phyloP scores from a whole-genome alignment of 768 basidiomycete species.

The Scleroderma bovista region DNA sequence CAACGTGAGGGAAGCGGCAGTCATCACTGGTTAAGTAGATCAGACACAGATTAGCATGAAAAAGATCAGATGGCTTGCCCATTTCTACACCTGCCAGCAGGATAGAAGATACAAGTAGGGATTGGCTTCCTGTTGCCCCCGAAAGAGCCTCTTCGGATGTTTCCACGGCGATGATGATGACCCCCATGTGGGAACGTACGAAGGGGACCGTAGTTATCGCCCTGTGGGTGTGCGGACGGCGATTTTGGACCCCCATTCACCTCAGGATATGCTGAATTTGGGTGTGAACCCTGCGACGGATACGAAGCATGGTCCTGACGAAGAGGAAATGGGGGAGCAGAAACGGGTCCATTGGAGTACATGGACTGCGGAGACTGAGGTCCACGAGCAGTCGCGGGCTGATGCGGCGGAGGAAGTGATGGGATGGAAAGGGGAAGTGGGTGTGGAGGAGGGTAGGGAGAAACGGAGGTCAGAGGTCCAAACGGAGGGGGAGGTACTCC shows the following conservation, averaged over 20 bases:
- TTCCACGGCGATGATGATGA: slow-evolving; percentile 52
- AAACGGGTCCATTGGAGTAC: slow-evolving; percentile 40
- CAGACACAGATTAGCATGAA: background rate
- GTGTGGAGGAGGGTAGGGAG: slow-evolving; percentile 51
- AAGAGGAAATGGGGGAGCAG: slow-evolving; percentile 43
- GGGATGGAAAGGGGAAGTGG: slow-evolving; percentile 58
- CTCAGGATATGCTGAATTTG: slow-evolving; percentile 33
- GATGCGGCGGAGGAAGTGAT: slow-evolving; percentile 51
- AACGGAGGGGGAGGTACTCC: slow-evolving; percentile 52
- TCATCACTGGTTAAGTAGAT: slow-evolving; percentile 49
- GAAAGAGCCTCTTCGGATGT: slow-evolving; percentile 55
- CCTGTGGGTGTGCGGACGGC: slow-evolving; percentile 37
- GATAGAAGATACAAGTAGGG: slow-evolving; percentile 75
- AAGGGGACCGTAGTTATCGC: slow-evolving; percentile 40
- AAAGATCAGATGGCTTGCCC: slow-evolving; percentile 47
- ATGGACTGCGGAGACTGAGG: slow-evolving; percentile 55
- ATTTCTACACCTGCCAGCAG: slow-evolving; percentile 83
- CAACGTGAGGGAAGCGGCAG: slow-evolving; percentile 81
- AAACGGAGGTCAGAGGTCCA: slow-evolving; percentile 54
- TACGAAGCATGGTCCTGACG: slow-evolving; percentile 46
- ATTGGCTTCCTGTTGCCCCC: slow-evolving; percentile 52
- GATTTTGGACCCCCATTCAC: slow-evolving; percentile 40
- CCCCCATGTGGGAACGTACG: slow-evolving; percentile 39
- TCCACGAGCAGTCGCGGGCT: slow-evolving; percentile 43
- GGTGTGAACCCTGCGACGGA: slow-evolving; percentile 33